Evolutionary conservation across 192 early-diverging fungal species (phyloP).

Genomic region (Helicostylum pulchrum): DNA sequence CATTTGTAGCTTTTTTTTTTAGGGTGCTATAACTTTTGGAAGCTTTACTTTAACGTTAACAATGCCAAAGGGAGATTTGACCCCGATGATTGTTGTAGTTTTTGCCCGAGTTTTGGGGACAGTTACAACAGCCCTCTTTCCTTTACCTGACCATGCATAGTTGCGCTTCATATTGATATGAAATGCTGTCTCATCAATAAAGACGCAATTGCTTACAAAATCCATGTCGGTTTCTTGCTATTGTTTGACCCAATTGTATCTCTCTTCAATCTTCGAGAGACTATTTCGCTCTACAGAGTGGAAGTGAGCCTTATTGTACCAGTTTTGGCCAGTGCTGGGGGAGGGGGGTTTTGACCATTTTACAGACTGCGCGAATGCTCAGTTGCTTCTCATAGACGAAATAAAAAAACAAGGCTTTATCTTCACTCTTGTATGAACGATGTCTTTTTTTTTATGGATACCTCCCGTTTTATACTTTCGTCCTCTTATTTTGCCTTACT

Average conservation of each 20-base stretch:
- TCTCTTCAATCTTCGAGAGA: conserved; percentile 17
- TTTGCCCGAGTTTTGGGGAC: conserved; percentile 6
- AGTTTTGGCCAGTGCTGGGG: too few relatives aligned
- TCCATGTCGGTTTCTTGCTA: conserved; percentile 11
- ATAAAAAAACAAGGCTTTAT: too few relatives aligned
- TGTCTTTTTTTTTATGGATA: too few relatives aligned
- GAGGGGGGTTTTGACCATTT: too few relatives aligned
- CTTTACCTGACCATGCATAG: conserved; percentile 1
- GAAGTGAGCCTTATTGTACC: too few relatives aligned
- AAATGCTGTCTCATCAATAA: conserved; percentile 22
- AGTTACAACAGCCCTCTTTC: conserved; percentile 5
- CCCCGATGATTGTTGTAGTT: conserved; percentile 9
- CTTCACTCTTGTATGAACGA: too few relatives aligned
- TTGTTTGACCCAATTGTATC: conserved; percentile 2
- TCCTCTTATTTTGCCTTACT: too few relatives aligned
- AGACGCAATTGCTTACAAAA: conserved; percentile 17
- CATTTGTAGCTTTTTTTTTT: background rate
- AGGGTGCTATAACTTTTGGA: background rate
- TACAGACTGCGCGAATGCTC: too few relatives aligned
- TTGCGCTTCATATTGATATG: conserved; percentile 16
- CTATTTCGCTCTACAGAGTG: too few relatives aligned
- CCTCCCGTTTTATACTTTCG: too few relatives aligned
- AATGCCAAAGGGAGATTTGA: conserved; percentile 7
- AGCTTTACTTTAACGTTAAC: conserved; percentile 1
- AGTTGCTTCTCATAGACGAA: too few relatives aligned